Base-by-base conservation (phyloP, 2,329 filamentous ascomycete genomes). In the Aurifilum marmelostoma region DNA sequence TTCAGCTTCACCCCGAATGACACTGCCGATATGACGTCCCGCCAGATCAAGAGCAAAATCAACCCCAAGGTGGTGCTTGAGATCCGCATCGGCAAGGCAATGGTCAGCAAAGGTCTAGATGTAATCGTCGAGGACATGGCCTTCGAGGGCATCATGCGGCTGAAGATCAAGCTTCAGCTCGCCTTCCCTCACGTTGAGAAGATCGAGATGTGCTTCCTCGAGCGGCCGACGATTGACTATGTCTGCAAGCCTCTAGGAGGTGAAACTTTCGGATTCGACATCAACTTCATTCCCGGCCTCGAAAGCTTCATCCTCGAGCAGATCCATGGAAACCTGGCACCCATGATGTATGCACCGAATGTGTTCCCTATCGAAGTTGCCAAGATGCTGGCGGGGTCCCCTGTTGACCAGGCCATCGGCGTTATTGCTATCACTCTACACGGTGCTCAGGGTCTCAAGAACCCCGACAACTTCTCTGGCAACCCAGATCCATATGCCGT, bases 1-100 rank as follows among this genome's bases (percentile, higher is more conserved):
- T 99, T 99, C 81, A 98, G 95, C 85, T 99, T 99, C 82, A 98
- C 93, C 0, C 96, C 96, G 43, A 98, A 96, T 74, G 97, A 99
- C 79, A 92, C 88, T 2, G 90, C 92, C 73, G 96, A 99, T 79
- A 89, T 99, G 87, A 99, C 96, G 1, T 85, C 91, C 2, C 89
- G 91, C 71, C 96, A 99, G 79, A 82, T 97, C 76, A 95, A 92
- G 84, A 94, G 94, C 84, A 97, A 97, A 84, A 88, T 98, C 80
- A 98, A 99, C 77, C 96, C 96, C 67, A 99, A 98, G 82, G 86
- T 99, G 68, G 93, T 98, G 14, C 88, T 99, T 34, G 96, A 99
- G 79, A 94, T 99, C 67, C 90, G 96, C 72, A 86, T 99, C 66
- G 96, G 96, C 71, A 98, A 98, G 79, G 96, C 94, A 73, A 91